Base-by-base conservation (phyloP, 495 filamentous ascomycete genomes). In the Penicillium lividum region DNA sequence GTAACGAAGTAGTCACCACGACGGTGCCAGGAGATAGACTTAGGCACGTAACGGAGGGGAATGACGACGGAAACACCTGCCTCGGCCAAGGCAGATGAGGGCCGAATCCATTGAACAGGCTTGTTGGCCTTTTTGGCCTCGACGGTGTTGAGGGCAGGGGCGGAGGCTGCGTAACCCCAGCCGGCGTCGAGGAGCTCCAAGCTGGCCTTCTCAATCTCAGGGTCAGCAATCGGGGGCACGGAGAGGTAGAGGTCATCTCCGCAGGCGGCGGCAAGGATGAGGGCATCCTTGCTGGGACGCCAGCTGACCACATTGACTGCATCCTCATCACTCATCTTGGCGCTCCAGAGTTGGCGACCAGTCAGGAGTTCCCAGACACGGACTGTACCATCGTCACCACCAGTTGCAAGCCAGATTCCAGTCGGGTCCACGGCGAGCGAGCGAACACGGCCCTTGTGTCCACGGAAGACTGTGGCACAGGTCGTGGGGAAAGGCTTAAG, bases 1-100 rank as follows among this genome's bases (percentile, higher is more conserved):
- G 92, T 97, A 59, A 91, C 83, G 70, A 98, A 89, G 79, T 97
- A 96, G 71, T 97, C 92, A 63, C 94, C 94, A 60, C 89, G 85
- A 57, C 94, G 86, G 76, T 98, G 94, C 92, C 92, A 98, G 64
- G 85, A 86, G 64, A 98, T 87, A n/a, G 90, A 87, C 77, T 96
- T 98, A 62, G 94, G 81, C 6, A 88, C 82, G 46, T 89, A 87
- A 52, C 89, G 83, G n/a, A 97, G 86, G 30, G 89, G 90, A 56
- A 88, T 83, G 57, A 88, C 86, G 48, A 89, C 84, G 58, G 89
- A 80, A 9, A 96, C 86, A 47, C 92, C 91, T 42, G 86, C 81
- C 22, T 90, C 88, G 66, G 89, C 83, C 8, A 96, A 84, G 15
- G 79, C 76, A n/a, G 84, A 65, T 25, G 84, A 83, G 5, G 94